These are phyloP conservation scores for Incumbomyces lentus DNA, from an alignment of 2,329 filamentous ascomycete genomes.

Conservation along the genomic window DNA sequence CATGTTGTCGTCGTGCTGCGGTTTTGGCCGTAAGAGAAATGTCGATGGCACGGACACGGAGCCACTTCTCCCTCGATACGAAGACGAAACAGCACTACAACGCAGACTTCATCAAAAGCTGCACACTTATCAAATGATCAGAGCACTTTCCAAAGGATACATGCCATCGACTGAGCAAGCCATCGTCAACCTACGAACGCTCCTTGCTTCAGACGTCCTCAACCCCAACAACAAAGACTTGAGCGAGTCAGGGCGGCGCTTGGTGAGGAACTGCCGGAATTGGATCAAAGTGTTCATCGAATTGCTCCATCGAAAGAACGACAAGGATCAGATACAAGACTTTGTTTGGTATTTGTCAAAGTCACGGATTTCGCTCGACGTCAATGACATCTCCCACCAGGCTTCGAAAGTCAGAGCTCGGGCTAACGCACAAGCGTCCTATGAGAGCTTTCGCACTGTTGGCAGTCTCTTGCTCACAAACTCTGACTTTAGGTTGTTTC, in stretches of 20 bases:
- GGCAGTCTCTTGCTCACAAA: conserved; percentile 80
- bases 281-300: conserved; percentile 73
- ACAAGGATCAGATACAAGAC: conserved; percentile 76
- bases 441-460: conserved; percentile 72
- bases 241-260: conserved; percentile 63
- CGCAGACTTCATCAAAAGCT: conserved; percentile 68
- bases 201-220: conserved; percentile 67
- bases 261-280: conserved; percentile 61
- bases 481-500: conserved; percentile 76
- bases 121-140: conserved; percentile 83
- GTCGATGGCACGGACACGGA: conserved; percentile 53
- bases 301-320: conserved; percentile 73
- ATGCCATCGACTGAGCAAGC: conserved; percentile 86
- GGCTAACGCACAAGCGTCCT: conserved; percentile 64
- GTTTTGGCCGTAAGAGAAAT: conserved; percentile 39
- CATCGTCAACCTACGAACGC: conserved; percentile 66
- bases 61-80: conserved; percentile 72
- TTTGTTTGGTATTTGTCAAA: conserved; percentile 77
- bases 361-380: conserved; percentile 59
- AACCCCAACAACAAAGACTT: conserved; percentile 65
- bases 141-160: conserved; percentile 70
- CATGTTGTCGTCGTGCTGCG: conserved; percentile 55
- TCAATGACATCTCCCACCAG: conserved; percentile 50
- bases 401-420: conserved; percentile 54
- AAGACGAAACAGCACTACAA: conserved; percentile 71